Evolutionary conservation across 768 basidiomycete species (phyloP), one percentile per base, ranked within the genome.

Genomic region (Pulveroboletus sp.): DNA sequence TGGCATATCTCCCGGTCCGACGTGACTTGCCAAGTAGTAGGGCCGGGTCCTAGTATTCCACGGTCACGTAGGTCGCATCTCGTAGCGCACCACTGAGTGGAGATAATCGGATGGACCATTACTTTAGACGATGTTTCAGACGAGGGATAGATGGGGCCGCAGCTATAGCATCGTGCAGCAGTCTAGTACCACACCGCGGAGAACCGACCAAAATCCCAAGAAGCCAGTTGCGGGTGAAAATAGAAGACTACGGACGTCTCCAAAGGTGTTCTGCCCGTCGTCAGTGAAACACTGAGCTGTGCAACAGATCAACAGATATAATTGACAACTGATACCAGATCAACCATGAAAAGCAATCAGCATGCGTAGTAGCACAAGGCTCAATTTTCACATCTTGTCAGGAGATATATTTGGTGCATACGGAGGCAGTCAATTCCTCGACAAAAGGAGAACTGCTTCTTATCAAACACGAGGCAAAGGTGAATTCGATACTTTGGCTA

Each of bases 151-250:
- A 40, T 16, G 49, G 39, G 37, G 25, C 29, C n/a, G 29, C 38
- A 24, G 20, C 23, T 32, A 25, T 14, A 31, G 25, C 33, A 9
- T 21, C 34, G 43, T 27, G 39, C 50, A 51, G 19, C 12, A 9
- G 25, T 27, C 25, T 45, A 50, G 20, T 17, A 45, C 36, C 33
- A 37, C 37, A 48, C 63, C 63, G 54, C 62, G 63, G 62, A 63
- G 34, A 47, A 46, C 58, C 57, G 57, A 52, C 44, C 20, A 54
- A 50, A 43, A 27, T 41, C 58, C 51, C 56, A 55, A 51, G 56
- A 61, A 51, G 40, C 40, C 25, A 40, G 39, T 41, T 29, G 32
- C 17, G 27, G 45, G 35, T 40, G 51, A 50, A 48, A 43, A 61
- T 49, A 46, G 52, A 60, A 46, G 29, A 49, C 35, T 32, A 42